These are phyloP conservation scores for Calcarisporium arbuscula DNA, from an alignment of 2,329 filamentous ascomycete genomes.

Conservation along the genomic window DNA sequence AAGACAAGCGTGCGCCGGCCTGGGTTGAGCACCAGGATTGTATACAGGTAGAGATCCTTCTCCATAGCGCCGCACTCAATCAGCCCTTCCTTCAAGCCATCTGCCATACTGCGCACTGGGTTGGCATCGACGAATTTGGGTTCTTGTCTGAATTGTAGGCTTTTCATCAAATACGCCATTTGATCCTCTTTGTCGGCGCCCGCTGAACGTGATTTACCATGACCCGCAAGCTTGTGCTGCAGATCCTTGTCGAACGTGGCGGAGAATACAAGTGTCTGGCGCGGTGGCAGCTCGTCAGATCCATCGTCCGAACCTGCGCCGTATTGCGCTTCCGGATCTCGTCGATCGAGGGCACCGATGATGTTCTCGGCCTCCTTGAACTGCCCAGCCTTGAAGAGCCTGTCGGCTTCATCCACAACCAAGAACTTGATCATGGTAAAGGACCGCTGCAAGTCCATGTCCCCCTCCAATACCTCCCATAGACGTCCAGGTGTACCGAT, in stretches of 20 bases:
- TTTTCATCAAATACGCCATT: slow-evolving; percentile 87
- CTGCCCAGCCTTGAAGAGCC: slow-evolving; percentile 83
- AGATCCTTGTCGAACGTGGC: slow-evolving; percentile 90
- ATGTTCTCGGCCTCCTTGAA: slow-evolving; percentile 95
- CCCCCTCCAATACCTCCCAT: slow-evolving; percentile 87
- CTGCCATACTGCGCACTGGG: slow-evolving; percentile 81
- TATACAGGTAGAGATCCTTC: slow-evolving; percentile 94
- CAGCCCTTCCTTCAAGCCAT: slow-evolving; percentile 77
- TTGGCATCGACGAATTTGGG: slow-evolving; percentile 93
- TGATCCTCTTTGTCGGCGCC: slow-evolving; percentile 66
- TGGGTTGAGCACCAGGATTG: slow-evolving; percentile 75
- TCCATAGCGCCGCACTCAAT: slow-evolving; percentile 90
- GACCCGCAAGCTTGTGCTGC: slow-evolving; percentile 84
- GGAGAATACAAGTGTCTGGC: slow-evolving; percentile 93
- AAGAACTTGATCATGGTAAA: slow-evolving; percentile 74
- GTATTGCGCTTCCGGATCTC: slow-evolving; percentile 56
- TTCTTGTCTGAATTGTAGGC: slow-evolving; percentile 78
- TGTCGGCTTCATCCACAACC: slow-evolving; percentile 90
- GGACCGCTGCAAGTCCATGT: slow-evolving; percentile 59
- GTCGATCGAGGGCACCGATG: slow-evolving; percentile 68
- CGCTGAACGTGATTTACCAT: slow-evolving; percentile 49
- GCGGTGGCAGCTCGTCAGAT: slow-evolving; percentile 39
- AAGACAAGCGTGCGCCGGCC: slow-evolving; percentile 81
- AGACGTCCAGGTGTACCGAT: slow-evolving; percentile 86
- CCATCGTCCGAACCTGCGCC: too few species aligned